A percentile compares a stretch with the other conserved stretches of the same genome.
Evolutionary conservation across 805 yeast species (phyloP).

Genomic region (Metschnikowia amazonensis): DNA sequence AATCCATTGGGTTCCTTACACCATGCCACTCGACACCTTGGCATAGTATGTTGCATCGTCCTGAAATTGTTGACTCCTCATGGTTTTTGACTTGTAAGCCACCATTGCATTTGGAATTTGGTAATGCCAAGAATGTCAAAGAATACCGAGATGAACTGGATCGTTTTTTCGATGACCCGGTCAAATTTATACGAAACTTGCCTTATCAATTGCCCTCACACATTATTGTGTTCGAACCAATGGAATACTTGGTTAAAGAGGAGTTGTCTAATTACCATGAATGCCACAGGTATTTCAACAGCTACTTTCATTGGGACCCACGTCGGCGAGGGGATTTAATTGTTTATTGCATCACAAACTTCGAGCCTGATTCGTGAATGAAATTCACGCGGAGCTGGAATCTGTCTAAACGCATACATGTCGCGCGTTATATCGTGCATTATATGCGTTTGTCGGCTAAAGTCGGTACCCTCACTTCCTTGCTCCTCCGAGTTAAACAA

Average conservation of each 20-base stretch:
- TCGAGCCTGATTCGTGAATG: not conserved
- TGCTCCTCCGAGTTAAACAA: not conserved
- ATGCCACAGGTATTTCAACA: constrained; percentile 64
- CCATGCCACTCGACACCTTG: constrained; percentile 99
- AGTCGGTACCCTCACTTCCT: not conserved
- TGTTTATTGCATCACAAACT: constrained; percentile 41
- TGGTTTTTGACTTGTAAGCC: constrained; percentile 94
- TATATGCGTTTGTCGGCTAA: not conserved
- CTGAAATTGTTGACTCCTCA: constrained; percentile 33
- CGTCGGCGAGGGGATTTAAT: constrained; percentile 77
- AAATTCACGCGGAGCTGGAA: not conserved
- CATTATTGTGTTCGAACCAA: constrained; percentile 65
- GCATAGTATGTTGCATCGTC: constrained; percentile 75
- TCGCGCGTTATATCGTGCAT: constrained; percentile 4
- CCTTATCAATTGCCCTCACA: constrained; percentile 49
- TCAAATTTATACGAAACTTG: constrained; percentile 43
- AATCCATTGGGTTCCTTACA: constrained; percentile 73
- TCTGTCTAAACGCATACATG: constrained; percentile 3
- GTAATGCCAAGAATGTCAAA: constrained; percentile 24
- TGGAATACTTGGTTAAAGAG: constrained; percentile 43
- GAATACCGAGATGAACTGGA: constrained; percentile 85
- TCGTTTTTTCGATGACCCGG: constrained; percentile 66
- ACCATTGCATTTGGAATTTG: constrained; percentile 48
- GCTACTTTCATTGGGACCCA: constrained; percentile 80
- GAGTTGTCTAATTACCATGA: constrained; percentile 45